Evolutionary conservation across 345 rosid species (phyloP), one percentile per base, ranked within the genome.

Genomic region (Ceriops decandra): DNA sequence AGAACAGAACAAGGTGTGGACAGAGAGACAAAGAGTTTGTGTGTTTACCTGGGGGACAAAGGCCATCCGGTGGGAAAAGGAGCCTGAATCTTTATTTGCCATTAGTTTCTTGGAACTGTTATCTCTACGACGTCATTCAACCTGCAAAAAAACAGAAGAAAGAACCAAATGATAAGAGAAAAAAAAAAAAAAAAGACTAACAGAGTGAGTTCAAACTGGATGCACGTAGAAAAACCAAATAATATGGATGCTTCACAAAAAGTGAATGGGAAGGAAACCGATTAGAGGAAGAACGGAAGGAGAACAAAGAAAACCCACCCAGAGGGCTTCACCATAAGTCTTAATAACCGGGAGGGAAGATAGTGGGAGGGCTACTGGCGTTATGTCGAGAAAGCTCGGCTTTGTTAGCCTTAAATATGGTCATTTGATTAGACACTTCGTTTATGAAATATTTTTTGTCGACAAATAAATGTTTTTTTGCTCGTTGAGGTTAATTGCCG

Each of bases 1-100:
- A 52, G 17, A 52, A 21, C 59, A 52, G 17, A 52, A 61, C 3
- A 21, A 64, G 26, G 17, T 9, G 7, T 6, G 16, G 21, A 17
- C 49, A 63, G n/a, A 36, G 13, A 19, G 20, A 7, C 17, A 10
- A 0, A 19, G 26, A 62, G 52, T 13, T 10, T 47, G 24, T 27
- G 31, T 57, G 20, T 36, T 77, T 67, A 85, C 92, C 89, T 86
- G 85, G 35, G 83, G 76, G 69, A 74, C 76, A 65, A 88, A 82
- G 33, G 93, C 88, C 33, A 69, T 35, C 62, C 74, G 78, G 62
- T 81, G 82, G 21, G 89, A 77, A 59, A 73, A 73, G 31, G 82
- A 83, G 68, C 82, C 87, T 13, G 73, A 61, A 62, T 81, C 85
- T 77, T 85, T 79, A 28, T 80, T 85, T 5, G 69, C 85, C 97